Conservation (phyloP, 2,329 filamentous ascomycete genomes). For the Microdochium nivale region DNA sequence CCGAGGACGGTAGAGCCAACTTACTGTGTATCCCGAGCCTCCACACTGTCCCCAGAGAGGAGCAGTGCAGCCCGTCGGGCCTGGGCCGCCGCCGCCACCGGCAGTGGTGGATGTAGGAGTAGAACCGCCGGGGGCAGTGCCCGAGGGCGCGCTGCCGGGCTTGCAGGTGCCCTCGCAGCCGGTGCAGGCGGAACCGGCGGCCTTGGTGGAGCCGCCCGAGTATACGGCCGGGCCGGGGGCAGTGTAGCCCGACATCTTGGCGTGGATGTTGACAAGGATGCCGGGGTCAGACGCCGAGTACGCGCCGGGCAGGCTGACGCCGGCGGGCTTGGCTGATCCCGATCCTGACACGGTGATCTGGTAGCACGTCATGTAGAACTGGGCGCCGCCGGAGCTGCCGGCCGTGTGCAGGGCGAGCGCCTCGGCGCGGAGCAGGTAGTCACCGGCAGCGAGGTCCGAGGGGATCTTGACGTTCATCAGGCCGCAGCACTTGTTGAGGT, state of each 20-base stretch:
- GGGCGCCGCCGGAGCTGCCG: slow-evolving; percentile 11
- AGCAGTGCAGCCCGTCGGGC: slow-evolving; percentile 9
- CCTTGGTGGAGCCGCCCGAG: slow-evolving; percentile 14
- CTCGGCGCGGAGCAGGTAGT: slow-evolving; percentile 35
- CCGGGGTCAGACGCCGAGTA: slow-evolving; percentile 17
- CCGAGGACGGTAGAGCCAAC: no score
- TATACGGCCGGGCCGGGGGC: slow-evolving; percentile 19
- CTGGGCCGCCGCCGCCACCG: background rate
- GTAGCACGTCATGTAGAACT: slow-evolving; percentile 23
- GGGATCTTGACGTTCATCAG: slow-evolving; percentile 29
- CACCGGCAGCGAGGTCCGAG: slow-evolving; percentile 27
- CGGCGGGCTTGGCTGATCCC: slow-evolving; percentile 14
- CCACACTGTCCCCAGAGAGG: slow-evolving; percentile 15
- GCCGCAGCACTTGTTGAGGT: slow-evolving; percentile 31
- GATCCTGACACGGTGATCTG: slow-evolving; percentile 20
- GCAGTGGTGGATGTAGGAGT: background rate
- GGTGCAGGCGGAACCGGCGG: slow-evolving; percentile 13
- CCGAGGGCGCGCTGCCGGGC: slow-evolving; percentile 8
- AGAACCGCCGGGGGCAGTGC: slow-evolving; percentile 1
- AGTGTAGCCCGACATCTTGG: slow-evolving; percentile 14
- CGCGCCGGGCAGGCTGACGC: slow-evolving; percentile 21
- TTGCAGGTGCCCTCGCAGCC: slow-evolving; percentile 17
- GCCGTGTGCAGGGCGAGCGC: slow-evolving; percentile 34
- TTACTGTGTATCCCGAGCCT: slow-evolving; percentile 13
- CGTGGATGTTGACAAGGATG: slow-evolving; percentile 23